These are phyloP conservation scores for Solanum neorickii DNA, from an alignment of 257 asterid species.

Conservation along the genomic window DNA sequence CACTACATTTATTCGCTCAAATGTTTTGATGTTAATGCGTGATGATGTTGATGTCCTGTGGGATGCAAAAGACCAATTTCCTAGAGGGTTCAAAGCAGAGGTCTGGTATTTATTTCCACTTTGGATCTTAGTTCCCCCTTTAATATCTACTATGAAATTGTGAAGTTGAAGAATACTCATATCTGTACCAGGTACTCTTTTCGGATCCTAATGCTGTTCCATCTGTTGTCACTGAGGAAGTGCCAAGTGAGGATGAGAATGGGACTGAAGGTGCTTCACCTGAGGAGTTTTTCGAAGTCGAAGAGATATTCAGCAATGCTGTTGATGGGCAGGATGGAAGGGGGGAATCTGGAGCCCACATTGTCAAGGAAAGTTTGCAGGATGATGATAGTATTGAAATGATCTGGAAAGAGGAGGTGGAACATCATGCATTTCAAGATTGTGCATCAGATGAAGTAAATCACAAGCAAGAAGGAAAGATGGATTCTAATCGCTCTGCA, in stretches of 20 bases:
- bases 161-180: slow-evolving; percentile 26
- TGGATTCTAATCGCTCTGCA: slow-evolving; percentile 10
- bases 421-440: slow-evolving; percentile 76
- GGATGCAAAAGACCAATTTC: slow-evolving; percentile 75
- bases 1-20: slow-evolving; percentile 84
- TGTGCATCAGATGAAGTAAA: slow-evolving; percentile 65
- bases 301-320: slow-evolving; percentile 77
- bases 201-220: slow-evolving; percentile 73
- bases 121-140: slow-evolving; percentile 8
- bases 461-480: slow-evolving; percentile 20
- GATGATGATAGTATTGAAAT: slow-evolving; percentile 34
- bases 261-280: slow-evolving; percentile 63
- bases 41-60: slow-evolving; percentile 88
- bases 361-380: slow-evolving; percentile 20
- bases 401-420: slow-evolving; percentile 46
- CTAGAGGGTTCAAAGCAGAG: slow-evolving; percentile 85
- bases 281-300: slow-evolving; percentile 94
- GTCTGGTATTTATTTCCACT: slow-evolving; percentile 35
- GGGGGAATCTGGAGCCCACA: slow-evolving; percentile 38
- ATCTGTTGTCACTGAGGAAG: slow-evolving; percentile 36
- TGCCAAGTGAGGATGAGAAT: slow-evolving; percentile 49
- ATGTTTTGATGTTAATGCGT: slow-evolving; percentile 65
- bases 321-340: slow-evolving; percentile 59
- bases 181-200: slow-evolving; percentile 77
- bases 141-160: slow-evolving; percentile 10